A percentile compares a stretch with the other conserved stretches of the same genome.
phyloP scores from a whole-genome alignment of 2,329 filamentous ascomycete species.

The Pseudomassariella vexata region DNA sequence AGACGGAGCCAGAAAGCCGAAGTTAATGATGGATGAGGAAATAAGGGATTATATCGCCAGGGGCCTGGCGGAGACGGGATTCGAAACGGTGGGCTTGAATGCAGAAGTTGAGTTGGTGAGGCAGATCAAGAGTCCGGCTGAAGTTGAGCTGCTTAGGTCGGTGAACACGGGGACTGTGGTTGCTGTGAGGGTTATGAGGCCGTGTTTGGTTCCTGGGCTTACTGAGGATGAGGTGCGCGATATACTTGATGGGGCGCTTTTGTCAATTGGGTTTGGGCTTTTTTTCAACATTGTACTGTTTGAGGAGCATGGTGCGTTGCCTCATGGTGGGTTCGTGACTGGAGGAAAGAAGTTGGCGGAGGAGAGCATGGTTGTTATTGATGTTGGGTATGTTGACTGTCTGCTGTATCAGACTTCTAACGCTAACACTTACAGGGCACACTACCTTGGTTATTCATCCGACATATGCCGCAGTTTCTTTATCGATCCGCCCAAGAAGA shows the following conservation, averaged over 20 bases:
- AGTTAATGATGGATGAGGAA: conserved; percentile 61
- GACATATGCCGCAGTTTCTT: conserved; percentile 61
- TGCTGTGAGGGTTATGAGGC: conserved; percentile 50
- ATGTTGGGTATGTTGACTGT: conserved; percentile 45
- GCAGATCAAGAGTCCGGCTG: conserved; percentile 50
- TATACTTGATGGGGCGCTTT: conserved; percentile 49
- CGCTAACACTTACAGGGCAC: conserved; percentile 31
- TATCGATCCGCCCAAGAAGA: conserved; percentile 25
- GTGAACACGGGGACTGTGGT: conserved; percentile 61
- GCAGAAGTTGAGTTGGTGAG: conserved; percentile 51
- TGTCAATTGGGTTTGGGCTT: conserved; percentile 45
- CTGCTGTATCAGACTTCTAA: no score
- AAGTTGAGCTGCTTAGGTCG: conserved; percentile 51
- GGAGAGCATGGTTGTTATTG: conserved; percentile 56
- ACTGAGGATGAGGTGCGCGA: conserved; percentile 52
- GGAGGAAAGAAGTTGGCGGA: conserved; percentile 43
- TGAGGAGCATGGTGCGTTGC: conserved; percentile 46
- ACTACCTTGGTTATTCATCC: conserved; percentile 57
- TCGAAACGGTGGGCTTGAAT: conserved; percentile 48
- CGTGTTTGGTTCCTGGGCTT: conserved; percentile 48
- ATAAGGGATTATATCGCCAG: conserved; percentile 58
- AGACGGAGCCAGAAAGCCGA: conserved; percentile 17
- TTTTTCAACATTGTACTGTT: conserved; percentile 63
- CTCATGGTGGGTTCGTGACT: conserved; percentile 47
- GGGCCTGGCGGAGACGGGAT: conserved; percentile 46